Evolutionary conservation across 2,329 filamentous ascomycete species (phyloP).

Genomic region (Xenosphaeropsis pyriputrescens): DNA sequence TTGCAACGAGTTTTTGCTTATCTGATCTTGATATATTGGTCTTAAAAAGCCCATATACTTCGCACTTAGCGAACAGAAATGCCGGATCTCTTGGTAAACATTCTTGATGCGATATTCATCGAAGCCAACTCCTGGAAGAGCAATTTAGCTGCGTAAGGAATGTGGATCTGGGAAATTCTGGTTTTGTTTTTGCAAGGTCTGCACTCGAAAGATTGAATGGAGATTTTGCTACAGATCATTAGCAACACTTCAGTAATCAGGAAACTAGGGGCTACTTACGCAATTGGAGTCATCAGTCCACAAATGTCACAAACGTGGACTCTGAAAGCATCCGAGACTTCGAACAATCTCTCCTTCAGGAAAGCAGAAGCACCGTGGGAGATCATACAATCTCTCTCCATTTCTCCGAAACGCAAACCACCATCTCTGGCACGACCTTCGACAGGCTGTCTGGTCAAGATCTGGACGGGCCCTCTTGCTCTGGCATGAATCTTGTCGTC

Average conservation of each 20-base stretch:
- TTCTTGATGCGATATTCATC: slow-evolving; percentile 96
- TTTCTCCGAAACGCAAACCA: slow-evolving; percentile 98
- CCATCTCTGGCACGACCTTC: slow-evolving; percentile 97
- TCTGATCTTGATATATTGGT: too few relatives aligned
- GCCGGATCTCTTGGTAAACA: slow-evolving; percentile 82
- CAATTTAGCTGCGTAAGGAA: slow-evolving; percentile 94
- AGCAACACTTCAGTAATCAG: slow-evolving; percentile 12
- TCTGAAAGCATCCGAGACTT: slow-evolving; percentile 94
- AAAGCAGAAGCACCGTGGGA: slow-evolving; percentile 96
- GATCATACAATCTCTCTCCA: slow-evolving; percentile 99
- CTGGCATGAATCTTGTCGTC: slow-evolving; percentile 99
- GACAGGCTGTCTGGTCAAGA: slow-evolving; percentile 91
- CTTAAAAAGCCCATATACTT: neutral
- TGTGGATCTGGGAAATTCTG: slow-evolving; percentile 93
- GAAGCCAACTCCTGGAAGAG: slow-evolving; percentile 95
- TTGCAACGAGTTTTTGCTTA: too few relatives aligned
- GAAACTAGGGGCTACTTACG: slow-evolving; percentile 47
- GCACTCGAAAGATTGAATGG: slow-evolving; percentile 93
- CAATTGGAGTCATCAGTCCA: slow-evolving; percentile 96
- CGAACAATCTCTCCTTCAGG: slow-evolving; percentile 92
- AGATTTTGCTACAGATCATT: slow-evolving; percentile 56
- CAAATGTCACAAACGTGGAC: slow-evolving; percentile 98
- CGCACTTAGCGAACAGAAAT: slow-evolving; percentile 47
- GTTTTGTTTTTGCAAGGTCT: slow-evolving; percentile 98
- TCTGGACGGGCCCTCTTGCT: slow-evolving; percentile 90